These are phyloP conservation scores for Xylaria sp. DNA, from an alignment of 2,329 filamentous ascomycete genomes.

Conservation along the genomic window DNA sequence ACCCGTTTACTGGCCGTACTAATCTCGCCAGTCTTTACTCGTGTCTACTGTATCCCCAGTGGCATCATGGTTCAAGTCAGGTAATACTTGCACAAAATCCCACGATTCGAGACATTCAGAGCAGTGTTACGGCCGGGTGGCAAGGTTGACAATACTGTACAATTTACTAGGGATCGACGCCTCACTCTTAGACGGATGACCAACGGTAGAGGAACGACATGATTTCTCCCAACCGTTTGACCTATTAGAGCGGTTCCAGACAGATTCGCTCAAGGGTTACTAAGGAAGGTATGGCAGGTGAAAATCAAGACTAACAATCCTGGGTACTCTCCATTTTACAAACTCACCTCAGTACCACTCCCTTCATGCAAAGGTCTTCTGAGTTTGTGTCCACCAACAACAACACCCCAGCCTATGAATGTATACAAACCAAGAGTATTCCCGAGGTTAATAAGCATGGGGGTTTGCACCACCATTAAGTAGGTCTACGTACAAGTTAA, in stretches of 20 bases:
- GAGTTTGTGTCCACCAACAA: neutral
- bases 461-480: neutral
- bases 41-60: neutral
- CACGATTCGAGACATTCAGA: slow-evolving; percentile 5
- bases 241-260: neutral
- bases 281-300: neutral
- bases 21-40: neutral
- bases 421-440: neutral
- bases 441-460: neutral
- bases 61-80: neutral
- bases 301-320: neutral
- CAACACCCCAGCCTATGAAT: neutral
- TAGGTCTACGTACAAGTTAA: neutral
- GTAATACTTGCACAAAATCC: slow-evolving; percentile 3
- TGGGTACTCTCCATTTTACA: neutral
- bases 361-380: slow-evolving; percentile 15
- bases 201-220: neutral
- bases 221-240: neutral
- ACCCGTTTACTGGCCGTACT: neutral
- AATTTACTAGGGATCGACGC: neutral
- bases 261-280: neutral
- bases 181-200: slow-evolving; percentile 3
- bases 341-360: neutral
- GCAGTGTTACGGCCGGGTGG: neutral
- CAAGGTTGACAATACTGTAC: neutral